phyloP scores from a whole-genome alignment of 352 stramenopile genomes.

The Phytophthora idaei region DNA sequence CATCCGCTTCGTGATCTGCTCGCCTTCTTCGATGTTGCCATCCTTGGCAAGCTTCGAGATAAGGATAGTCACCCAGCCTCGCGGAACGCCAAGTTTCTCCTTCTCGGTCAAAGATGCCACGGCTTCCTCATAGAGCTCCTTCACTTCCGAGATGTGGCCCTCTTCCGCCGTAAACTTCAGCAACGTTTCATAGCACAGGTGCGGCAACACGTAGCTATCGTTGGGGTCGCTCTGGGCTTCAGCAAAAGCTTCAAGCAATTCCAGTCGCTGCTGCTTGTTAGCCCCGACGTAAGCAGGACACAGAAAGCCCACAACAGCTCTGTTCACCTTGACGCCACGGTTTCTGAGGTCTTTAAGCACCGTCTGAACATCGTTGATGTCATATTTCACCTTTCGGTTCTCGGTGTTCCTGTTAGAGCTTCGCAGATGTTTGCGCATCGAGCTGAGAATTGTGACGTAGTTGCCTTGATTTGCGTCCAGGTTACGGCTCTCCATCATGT shows the following conservation, averaged over 20 bases:
- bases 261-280: slow-evolving; percentile 61
- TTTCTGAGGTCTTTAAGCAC: slow-evolving; percentile 51
- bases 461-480: slow-evolving; percentile 41
- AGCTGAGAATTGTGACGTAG: slow-evolving; percentile 54
- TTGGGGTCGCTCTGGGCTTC: slow-evolving; percentile 29
- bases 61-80: slow-evolving; percentile 51
- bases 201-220: slow-evolving; percentile 55
- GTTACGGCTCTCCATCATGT: slow-evolving; percentile 36
- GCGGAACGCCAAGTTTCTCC: slow-evolving; percentile 39
- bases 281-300: slow-evolving; percentile 47
- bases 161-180: slow-evolving; percentile 48
- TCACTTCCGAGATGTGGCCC: slow-evolving; percentile 39
- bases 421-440: slow-evolving; percentile 47
- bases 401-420: slow-evolving; percentile 23
- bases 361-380: slow-evolving; percentile 40
- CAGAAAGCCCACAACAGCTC: slow-evolving; percentile 50
- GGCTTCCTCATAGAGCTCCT: slow-evolving; percentile 56
- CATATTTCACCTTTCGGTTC: slow-evolving; percentile 41
- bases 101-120: slow-evolving; percentile 37
- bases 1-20: slow-evolving; percentile 49
- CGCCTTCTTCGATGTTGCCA: slow-evolving; percentile 46
- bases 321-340: slow-evolving; percentile 46
- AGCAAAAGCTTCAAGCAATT: slow-evolving; percentile 61
- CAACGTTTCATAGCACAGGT: slow-evolving; percentile 51
- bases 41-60: slow-evolving; percentile 47